Base-by-base conservation (phyloP, 148 eudicot genomes). In the Amaranthus hypochondriacus region DNA sequence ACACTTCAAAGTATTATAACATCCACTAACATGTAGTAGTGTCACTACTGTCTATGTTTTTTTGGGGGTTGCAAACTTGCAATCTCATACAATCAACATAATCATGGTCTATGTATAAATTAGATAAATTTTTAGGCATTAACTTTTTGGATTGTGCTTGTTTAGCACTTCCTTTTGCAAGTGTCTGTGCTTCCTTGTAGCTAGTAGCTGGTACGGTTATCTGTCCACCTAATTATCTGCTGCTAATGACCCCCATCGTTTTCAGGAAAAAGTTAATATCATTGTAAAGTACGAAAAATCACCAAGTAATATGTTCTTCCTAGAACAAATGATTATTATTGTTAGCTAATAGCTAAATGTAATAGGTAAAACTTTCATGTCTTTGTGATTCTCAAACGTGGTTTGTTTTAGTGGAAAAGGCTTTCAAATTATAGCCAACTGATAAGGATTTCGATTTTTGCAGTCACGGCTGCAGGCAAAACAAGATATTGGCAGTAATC, bases 401-500 rank as follows among this genome's bases (percentile, higher is more conserved):
- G 44, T 46, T 44, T n/a, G 66, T 52, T 10, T 8, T 3, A 51
- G 43, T 73, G 48, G 44, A 71, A 55, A 49, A 48, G 10, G 13
- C 18, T 42, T 68, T 52, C 9, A 15, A 3, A 53, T 49, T 39
- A 14, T 50, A 59, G 50, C 13, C 5, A 18, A 76, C 53, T 60
- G 28, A 68, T 56, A 62, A 50, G 46, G 5, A 59, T 1, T 62
- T 48, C 43, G 51, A 21, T 11, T 71, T 66, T 51, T 85, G 81
- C 93, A 92, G 97, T 88, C 97, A 73, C 86, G 97, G 83, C 96
- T 92, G 83, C 96, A 92, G 81, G 97, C 97, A 83, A 92, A 90
- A 87, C 96, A 92, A 79, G 97, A 88, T 71, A 92, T 88, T 63
- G 89, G 96, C 83, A 86, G 87, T 72, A 86, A 81, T 73, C 70